Conservation (phyloP, 495 filamentous ascomycete species). For the Xanthoparmelia taractica region DNA sequence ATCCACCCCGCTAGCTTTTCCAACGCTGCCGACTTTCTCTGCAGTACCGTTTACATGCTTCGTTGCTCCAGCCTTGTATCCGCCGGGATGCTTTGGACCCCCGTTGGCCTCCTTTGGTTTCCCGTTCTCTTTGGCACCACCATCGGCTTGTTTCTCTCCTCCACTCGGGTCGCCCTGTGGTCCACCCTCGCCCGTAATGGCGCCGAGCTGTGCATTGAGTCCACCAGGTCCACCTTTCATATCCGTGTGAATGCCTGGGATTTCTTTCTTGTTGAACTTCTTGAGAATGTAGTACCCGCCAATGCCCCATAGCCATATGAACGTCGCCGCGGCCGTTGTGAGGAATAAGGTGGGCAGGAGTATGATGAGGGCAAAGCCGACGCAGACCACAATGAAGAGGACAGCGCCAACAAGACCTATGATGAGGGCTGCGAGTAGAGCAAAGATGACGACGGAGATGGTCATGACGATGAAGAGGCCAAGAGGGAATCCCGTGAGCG, state of each 20-base stretch:
- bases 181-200: conserved; percentile 8
- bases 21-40: conserved; percentile 29
- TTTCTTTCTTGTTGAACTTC: conserved; percentile 36
- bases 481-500: conserved; percentile 51
- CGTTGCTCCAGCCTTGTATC: not conserved
- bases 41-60: conserved; percentile 19
- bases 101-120: conserved; percentile 11
- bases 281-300: conserved; percentile 48
- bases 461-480: conserved; percentile 54
- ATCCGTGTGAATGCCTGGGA: conserved; percentile 25
- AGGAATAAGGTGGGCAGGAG: conserved; percentile 56
- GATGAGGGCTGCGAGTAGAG: conserved; percentile 45
- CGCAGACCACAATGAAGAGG: conserved; percentile 54
- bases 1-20: conserved; percentile 71
- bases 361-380: conserved; percentile 53
- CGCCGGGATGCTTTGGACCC: not conserved
- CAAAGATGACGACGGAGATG: conserved; percentile 46
- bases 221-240: conserved; percentile 17
- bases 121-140: conserved; percentile 8
- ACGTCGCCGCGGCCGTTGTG: conserved; percentile 46
- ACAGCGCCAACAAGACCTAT: conserved; percentile 39
- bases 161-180: conserved; percentile 12
- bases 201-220: conserved; percentile 10
- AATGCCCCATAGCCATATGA: conserved; percentile 57
- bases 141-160: conserved; percentile 3